Percentiles rank a stretch among this genome's conserved stretches.
phyloP scores from a whole-genome alignment of 75 land plant genomes.

The Cupressus sempervirens region DNA sequence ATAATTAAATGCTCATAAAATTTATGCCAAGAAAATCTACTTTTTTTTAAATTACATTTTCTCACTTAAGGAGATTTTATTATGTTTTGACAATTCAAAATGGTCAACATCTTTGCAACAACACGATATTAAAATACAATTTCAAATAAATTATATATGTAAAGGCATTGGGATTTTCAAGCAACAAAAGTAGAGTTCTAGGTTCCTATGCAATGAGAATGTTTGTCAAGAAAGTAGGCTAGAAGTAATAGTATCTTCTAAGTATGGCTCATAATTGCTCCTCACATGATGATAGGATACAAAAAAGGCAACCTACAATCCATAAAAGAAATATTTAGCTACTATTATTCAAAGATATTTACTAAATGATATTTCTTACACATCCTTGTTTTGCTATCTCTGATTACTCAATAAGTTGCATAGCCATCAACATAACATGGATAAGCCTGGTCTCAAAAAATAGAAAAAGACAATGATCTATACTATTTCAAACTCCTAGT shows the following conservation, averaged over 20 bases:
- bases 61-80: neutral
- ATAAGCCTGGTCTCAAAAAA: too few relatives aligned
- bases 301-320: neutral
- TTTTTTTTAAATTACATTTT: neutral
- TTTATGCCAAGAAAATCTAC: neutral
- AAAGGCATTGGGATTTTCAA: neutral
- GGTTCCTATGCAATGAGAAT: neutral
- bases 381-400: too few relatives aligned
- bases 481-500: too few relatives aligned
- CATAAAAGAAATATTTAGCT: constrained; percentile 1
- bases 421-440: too few relatives aligned
- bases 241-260: neutral
- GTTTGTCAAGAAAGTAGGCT: neutral
- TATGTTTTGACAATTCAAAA: neutral
- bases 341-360: neutral
- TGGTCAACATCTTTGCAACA: neutral
- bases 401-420: too few relatives aligned
- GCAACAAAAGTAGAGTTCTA: neutral
- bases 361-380: neutral
- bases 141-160: neutral
- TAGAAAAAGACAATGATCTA: too few relatives aligned
- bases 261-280: neutral
- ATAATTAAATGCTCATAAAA: neutral
- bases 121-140: neutral
- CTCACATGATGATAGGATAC: neutral